Percentiles rank a stretch among this genome's conserved stretches.
Conservation (phyloP, 1,284 basidiomycete genomes). For the Termitomyces sp. region DNA sequence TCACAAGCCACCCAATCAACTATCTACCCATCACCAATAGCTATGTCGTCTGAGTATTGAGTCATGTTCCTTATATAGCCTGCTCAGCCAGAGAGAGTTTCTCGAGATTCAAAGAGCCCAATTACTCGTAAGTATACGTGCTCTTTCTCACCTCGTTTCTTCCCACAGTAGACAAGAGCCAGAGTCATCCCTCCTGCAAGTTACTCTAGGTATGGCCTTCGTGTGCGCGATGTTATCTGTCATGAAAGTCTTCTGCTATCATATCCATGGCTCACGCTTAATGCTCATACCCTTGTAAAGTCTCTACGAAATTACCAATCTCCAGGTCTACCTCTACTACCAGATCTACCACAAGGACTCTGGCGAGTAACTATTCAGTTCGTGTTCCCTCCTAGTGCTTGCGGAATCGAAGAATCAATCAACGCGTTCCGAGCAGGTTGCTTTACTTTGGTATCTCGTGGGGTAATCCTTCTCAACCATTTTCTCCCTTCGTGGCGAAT, state of each 20-base stretch:
- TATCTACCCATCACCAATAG: no score
- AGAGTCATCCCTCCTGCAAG: no score
- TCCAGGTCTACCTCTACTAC: constrained; percentile 39
- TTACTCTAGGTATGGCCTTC: no score
- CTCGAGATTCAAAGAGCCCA: no score
- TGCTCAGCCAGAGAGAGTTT: no score
- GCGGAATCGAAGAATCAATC: background rate
- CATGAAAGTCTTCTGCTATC: constrained; percentile 23
- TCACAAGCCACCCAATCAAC: no score
- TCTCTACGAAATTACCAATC: constrained; percentile 36
- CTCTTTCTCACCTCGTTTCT: no score
- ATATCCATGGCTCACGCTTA: background rate
- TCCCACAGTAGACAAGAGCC: no score
- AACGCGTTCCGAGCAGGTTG: constrained; percentile 11
- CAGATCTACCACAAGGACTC: constrained; percentile 33
- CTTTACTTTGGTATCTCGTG: constrained; percentile 15
- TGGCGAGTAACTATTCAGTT: constrained; percentile 33
- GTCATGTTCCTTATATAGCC: no score
- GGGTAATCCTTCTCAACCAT: no score
- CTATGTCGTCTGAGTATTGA: no score
- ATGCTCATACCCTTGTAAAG: constrained; percentile 17
- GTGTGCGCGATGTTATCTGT: constrained; percentile 25
- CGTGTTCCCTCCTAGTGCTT: constrained; percentile 6
- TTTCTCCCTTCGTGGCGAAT: background rate
- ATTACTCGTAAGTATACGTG: no score